Percentiles rank a stretch among this genome's conserved stretches.
phyloP scores from a whole-genome alignment of 148 eudicot genomes.

The Arbutus unedo region DNA sequence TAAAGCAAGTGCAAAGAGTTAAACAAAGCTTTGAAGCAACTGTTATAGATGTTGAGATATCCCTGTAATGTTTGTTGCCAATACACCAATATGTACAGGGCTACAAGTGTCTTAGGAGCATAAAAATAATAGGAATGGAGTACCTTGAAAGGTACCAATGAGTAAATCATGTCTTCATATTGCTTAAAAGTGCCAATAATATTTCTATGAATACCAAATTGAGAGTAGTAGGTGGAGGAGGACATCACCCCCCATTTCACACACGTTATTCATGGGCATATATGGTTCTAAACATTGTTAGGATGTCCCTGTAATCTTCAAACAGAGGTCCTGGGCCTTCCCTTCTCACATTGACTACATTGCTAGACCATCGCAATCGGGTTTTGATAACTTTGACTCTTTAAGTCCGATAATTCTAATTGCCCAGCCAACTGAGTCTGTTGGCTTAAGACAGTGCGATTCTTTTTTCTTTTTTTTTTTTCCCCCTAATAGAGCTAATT shows the following conservation, averaged over 20 bases:
- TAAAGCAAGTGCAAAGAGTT: slow-evolving; percentile 19
- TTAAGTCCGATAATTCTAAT: not conserved
- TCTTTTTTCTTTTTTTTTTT: not conserved
- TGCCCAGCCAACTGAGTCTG: not conserved
- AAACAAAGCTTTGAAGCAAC: slow-evolving; percentile 30
- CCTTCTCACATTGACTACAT: not conserved
- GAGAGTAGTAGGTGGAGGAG: not conserved
- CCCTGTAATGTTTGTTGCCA: slow-evolving; percentile 20
- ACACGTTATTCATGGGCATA: not conserved
- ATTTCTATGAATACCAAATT: not conserved
- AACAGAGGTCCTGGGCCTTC: not conserved
- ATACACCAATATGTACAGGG: not conserved
- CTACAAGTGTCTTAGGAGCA: not conserved
- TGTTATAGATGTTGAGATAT: slow-evolving; percentile 20
- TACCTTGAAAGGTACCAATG: slow-evolving; percentile 12
- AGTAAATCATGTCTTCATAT: not conserved
- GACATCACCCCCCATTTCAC: slow-evolving; percentile 4
- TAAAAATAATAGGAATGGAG: not conserved
- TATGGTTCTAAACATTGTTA: not conserved
- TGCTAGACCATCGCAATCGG: not conserved
- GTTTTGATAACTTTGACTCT: not conserved
- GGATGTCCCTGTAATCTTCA: slow-evolving; percentile 5
- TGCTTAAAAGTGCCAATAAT: not conserved
- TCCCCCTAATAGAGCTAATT: not conserved
- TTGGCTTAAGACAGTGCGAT: not conserved